Evolutionary conservation across 257 asterid species (phyloP).

Genomic region (Linaria vulgaris): DNA sequence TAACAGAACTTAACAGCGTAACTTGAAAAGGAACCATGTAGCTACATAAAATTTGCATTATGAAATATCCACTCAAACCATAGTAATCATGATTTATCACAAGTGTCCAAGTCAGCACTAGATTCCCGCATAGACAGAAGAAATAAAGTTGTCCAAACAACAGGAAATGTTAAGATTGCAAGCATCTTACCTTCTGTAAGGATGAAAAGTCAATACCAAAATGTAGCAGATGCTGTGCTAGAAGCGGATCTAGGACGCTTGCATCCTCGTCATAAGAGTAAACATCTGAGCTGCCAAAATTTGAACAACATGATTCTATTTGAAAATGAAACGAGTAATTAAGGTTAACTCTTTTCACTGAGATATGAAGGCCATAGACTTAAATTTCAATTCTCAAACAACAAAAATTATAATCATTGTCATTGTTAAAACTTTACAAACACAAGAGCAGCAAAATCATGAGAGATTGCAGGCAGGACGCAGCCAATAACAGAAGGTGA

Average conservation of each 20-base stretch:
- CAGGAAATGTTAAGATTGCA: slow-evolving; percentile 25
- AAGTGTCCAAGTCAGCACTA: slow-evolving; percentile 6
- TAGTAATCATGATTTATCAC: not conserved
- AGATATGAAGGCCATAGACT: not conserved
- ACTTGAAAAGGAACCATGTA: not conserved
- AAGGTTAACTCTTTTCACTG: slow-evolving; percentile 8
- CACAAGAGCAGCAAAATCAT: slow-evolving; percentile 1
- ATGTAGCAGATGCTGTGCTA: slow-evolving; percentile 88
- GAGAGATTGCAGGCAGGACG: slow-evolving; percentile 16
- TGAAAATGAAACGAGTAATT: slow-evolving; percentile 33
- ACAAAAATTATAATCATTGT: not conserved
- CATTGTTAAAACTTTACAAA: not conserved
- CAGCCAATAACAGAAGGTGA: slow-evolving; percentile 24
- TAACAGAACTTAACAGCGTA: not conserved
- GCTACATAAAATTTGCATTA: not conserved
- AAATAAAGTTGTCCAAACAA: slow-evolving; percentile 5
- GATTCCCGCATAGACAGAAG: not conserved
- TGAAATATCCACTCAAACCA: not conserved
- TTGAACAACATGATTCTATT: slow-evolving; percentile 54
- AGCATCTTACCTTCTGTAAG: slow-evolving; percentile 78
- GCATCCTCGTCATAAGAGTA: slow-evolving; percentile 95
- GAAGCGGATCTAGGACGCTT: slow-evolving; percentile 87
- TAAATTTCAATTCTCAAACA: slow-evolving; percentile 10
- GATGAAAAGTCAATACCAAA: slow-evolving; percentile 97
- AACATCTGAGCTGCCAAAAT: slow-evolving; percentile 99